Evolutionary conservation across 495 filamentous ascomycete species (phyloP).

Genomic region (Peziza echinospora): DNA sequence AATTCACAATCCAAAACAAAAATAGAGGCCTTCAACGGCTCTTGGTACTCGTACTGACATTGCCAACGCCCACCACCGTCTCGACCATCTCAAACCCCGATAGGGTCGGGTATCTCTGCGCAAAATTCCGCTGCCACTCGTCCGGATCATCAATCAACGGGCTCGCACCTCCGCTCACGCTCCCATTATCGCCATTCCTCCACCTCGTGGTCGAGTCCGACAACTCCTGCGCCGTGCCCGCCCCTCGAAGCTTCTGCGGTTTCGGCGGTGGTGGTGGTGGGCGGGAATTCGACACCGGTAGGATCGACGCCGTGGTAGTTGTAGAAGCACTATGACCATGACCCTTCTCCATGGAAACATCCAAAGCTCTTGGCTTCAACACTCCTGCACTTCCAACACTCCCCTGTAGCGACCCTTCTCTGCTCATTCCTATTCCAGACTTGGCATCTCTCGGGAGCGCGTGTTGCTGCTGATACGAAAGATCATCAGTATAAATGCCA

Average conservation of each 20-base stretch:
- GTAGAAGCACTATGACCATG: slow-evolving; percentile 1
- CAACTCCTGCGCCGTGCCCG: neutral
- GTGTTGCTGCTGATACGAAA: slow-evolving; percentile 5
- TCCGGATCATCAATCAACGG: slow-evolving; percentile 20
- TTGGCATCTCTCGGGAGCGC: slow-evolving; percentile 1
- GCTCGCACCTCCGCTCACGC: slow-evolving; percentile 9
- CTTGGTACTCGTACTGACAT: too few relatives aligned
- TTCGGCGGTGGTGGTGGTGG: slow-evolving; percentile 39
- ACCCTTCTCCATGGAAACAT: slow-evolving; percentile 2
- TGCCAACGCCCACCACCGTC: slow-evolving; percentile 11
- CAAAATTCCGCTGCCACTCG: slow-evolving; percentile 49
- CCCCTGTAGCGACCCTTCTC: slow-evolving; percentile 4
- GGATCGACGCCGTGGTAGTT: slow-evolving; percentile 2
- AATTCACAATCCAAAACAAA: too few relatives aligned
- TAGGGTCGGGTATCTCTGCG: slow-evolving; percentile 44
- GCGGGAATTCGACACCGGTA: too few relatives aligned
- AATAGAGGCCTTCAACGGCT: too few relatives aligned
- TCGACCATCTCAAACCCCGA: slow-evolving; percentile 25
- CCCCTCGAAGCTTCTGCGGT: slow-evolving; percentile 31
- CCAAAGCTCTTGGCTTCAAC: slow-evolving; percentile 4
- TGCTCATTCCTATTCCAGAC: neutral
- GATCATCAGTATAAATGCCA: slow-evolving; percentile 50
- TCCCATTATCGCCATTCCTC: slow-evolving; percentile 3
- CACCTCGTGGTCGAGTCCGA: neutral
- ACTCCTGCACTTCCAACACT: neutral